phyloP scores from a whole-genome alignment of 2,329 filamentous ascomycete species.

The Penicillium sp. region DNA sequence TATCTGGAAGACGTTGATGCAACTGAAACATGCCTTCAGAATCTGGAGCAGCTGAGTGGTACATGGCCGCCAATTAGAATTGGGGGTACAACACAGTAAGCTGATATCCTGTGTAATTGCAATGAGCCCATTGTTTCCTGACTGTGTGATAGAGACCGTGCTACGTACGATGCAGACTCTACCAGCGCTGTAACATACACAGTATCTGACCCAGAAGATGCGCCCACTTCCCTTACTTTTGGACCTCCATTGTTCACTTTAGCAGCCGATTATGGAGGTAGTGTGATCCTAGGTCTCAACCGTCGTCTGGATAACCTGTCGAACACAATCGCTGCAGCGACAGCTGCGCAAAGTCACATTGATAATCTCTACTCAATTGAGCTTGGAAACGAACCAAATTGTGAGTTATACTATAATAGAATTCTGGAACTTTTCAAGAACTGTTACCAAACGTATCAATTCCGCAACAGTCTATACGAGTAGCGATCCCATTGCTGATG shows the following conservation, averaged over 20 bases:
- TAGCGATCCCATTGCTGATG: constrained; percentile 24
- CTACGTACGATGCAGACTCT: constrained; percentile 47
- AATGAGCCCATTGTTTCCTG: background rate
- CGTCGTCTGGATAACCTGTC: constrained; percentile 49
- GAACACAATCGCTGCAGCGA: constrained; percentile 54
- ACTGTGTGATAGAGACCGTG: constrained; percentile 42
- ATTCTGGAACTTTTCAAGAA: background rate
- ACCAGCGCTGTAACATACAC: constrained; percentile 49
- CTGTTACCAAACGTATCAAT: background rate
- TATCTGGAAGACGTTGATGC: constrained; percentile 52
- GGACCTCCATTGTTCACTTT: constrained; percentile 52
- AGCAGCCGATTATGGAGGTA: constrained; percentile 47
- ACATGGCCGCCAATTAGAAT: constrained; percentile 54
- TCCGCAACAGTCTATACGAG: constrained; percentile 19
- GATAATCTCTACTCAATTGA: constrained; percentile 52
- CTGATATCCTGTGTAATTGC: background rate
- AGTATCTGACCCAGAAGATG: constrained; percentile 46
- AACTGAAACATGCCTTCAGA: constrained; percentile 50
- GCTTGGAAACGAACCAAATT: constrained; percentile 57
- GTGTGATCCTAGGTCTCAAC: constrained; percentile 52
- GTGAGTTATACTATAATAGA: constrained; percentile 27
- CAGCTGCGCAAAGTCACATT: constrained; percentile 42
- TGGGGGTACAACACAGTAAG: constrained; percentile 55
- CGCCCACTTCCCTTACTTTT: constrained; percentile 49
- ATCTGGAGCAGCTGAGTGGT: constrained; percentile 49